Percentiles rank a stretch among this genome's conserved stretches.
Evolutionary conservation across 2,329 filamentous ascomycete genomes (phyloP).

Genomic region (Epichloe scottii): DNA sequence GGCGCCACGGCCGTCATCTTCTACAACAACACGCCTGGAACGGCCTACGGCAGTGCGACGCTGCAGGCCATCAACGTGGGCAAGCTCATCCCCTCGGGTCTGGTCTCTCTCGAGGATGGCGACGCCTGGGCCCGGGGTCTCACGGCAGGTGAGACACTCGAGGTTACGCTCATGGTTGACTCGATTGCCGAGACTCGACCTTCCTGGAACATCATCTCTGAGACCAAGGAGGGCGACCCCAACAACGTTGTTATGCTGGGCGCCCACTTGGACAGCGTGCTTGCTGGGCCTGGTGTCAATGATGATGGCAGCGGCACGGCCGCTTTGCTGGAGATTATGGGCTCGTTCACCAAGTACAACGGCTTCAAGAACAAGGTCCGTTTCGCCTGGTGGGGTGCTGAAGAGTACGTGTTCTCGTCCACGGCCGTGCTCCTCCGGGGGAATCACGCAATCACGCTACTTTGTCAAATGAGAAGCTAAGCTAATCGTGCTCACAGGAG

Average conservation of each 20-base stretch:
- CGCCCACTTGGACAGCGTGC: slow-evolving; percentile 27
- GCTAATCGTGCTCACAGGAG: slow-evolving; percentile 11
- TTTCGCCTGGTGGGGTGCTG: slow-evolving; percentile 27
- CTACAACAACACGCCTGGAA: slow-evolving; percentile 44
- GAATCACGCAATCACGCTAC: no score
- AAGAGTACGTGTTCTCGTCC: slow-evolving; percentile 20
- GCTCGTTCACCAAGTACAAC: slow-evolving; percentile 20
- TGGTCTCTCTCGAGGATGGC: slow-evolving; percentile 20
- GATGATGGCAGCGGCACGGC: slow-evolving; percentile 26
- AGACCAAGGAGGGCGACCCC: slow-evolving; percentile 26
- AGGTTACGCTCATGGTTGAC: slow-evolving; percentile 20
- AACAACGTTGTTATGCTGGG: slow-evolving; percentile 28
- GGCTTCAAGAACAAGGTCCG: slow-evolving; percentile 27
- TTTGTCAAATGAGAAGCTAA: no score
- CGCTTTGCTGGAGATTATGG: slow-evolving; percentile 23
- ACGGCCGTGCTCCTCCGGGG: no score
- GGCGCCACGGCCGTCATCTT: slow-evolving; percentile 37
- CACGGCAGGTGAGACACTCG: slow-evolving; percentile 16
- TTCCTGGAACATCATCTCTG: slow-evolving; percentile 27
- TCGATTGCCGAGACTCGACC: slow-evolving; percentile 19
- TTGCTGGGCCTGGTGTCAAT: slow-evolving; percentile 25
- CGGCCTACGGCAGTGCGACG: slow-evolving; percentile 30
- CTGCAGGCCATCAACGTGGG: slow-evolving; percentile 28
- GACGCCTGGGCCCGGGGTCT: slow-evolving; percentile 20
- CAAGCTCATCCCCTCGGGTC: slow-evolving; percentile 20